Conservation (phyloP, 345 rosid genomes). For the Adansonia digitata region DNA sequence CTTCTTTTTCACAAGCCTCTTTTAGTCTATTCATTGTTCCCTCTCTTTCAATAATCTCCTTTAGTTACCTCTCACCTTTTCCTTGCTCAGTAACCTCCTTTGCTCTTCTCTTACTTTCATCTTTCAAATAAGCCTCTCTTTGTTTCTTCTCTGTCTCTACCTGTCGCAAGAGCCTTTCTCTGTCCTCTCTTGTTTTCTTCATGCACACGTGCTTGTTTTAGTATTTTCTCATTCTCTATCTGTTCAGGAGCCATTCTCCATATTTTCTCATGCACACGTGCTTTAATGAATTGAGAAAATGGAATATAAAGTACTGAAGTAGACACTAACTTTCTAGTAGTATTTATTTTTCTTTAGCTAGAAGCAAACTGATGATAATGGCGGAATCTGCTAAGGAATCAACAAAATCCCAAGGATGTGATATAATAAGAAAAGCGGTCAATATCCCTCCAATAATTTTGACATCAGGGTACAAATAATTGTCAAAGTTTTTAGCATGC, state of each 20-base stretch:
- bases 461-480: not conserved
- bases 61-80: conserved; percentile 29
- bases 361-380: not conserved
- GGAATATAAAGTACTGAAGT: no score
- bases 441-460: not conserved
- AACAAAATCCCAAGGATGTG: not conserved
- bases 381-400: not conserved
- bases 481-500: not conserved
- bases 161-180: conserved; percentile 21
- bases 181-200: conserved; percentile 30
- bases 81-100: conserved; percentile 33
- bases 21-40: conserved; percentile 36
- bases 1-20: conserved; percentile 24
- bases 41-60: conserved; percentile 28
- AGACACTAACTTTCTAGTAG: not conserved
- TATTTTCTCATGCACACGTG: conserved; percentile 33
- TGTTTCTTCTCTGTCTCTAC: conserved; percentile 34
- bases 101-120: conserved; percentile 35
- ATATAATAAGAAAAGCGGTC: not conserved
- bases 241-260: conserved; percentile 35
- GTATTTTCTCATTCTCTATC: conserved; percentile 42
- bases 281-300: no score
- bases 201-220: conserved; percentile 29
- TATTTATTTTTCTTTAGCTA: no score
- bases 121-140: conserved; percentile 39